phyloP scores from a whole-genome alignment of 1,284 basidiomycete genomes.

The Schizophyllum amplum region DNA sequence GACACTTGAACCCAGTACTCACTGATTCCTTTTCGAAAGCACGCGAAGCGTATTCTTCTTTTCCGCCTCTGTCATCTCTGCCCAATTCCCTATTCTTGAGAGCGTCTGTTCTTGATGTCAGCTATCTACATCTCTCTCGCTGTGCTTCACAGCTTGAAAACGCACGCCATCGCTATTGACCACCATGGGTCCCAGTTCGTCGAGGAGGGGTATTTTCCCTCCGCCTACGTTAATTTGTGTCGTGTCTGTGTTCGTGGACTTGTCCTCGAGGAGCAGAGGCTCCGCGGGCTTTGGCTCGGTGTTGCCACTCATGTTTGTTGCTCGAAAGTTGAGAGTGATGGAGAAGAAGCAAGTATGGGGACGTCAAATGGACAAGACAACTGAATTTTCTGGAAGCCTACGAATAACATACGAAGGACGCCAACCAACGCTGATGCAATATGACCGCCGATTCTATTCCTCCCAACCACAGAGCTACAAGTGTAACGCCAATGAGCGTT shows the following conservation, averaged over 20 bases:
- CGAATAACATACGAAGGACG: too few relatives aligned
- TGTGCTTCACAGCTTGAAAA: constrained; percentile 1
- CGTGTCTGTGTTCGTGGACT: not conserved
- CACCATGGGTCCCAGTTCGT: constrained; percentile 46
- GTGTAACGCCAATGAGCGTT: too few relatives aligned
- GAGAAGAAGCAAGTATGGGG: too few relatives aligned
- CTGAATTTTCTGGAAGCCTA: too few relatives aligned
- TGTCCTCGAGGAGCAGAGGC: not conserved
- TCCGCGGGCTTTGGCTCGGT: not conserved
- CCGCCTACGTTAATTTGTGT: not conserved
- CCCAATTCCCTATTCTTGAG: constrained; percentile 49
- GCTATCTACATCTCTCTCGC: not conserved
- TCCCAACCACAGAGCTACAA: too few relatives aligned
- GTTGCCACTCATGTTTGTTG: not conserved
- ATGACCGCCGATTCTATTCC: too few relatives aligned
- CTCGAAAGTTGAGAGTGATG: too few relatives aligned
- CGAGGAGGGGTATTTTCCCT: constrained; percentile 18
- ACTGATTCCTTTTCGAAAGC: constrained; percentile 43
- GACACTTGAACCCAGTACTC: too few relatives aligned
- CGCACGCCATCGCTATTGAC: constrained; percentile 49
- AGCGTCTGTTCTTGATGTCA: constrained; percentile 29
- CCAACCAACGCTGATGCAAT: too few relatives aligned
- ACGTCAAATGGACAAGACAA: too few relatives aligned
- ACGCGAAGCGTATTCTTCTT: constrained; percentile 38
- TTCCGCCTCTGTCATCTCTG: constrained; percentile 40